Conservation (phyloP, 208 protist genomes). For the Leishmania amazonensis region DNA sequence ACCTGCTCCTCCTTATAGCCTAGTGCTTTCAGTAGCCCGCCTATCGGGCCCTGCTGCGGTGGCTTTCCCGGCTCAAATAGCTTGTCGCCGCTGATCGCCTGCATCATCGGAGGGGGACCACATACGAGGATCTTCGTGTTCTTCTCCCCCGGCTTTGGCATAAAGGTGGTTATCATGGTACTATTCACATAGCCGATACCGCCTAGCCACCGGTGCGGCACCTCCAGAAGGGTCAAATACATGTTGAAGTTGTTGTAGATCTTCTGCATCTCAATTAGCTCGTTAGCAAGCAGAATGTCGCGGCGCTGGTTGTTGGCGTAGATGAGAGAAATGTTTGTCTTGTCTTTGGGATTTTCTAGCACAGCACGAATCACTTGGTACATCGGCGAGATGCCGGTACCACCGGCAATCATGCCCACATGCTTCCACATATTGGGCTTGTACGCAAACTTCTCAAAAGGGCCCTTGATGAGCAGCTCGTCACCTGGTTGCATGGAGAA, state of each 20-base stretch:
- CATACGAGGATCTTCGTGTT: constrained; percentile 84
- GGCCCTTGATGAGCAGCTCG: constrained; percentile 89
- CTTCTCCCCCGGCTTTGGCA: constrained; percentile 74
- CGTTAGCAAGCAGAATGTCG: constrained; percentile 91
- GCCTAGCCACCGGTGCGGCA: constrained; percentile 76
- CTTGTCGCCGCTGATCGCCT: constrained; percentile 87
- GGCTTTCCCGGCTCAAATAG: constrained; percentile 54
- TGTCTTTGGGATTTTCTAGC: constrained; percentile 79
- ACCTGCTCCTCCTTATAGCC: constrained; percentile 84
- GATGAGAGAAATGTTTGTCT: constrained; percentile 86
- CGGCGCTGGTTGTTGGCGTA: constrained; percentile 88
- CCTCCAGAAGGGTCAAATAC: constrained; percentile 85
- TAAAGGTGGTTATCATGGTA: constrained; percentile 82
- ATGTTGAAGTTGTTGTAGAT: constrained; percentile 88
- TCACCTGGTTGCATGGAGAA: constrained; percentile 91
- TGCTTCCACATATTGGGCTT: constrained; percentile 85
- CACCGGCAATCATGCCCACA: constrained; percentile 90
- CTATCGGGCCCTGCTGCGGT: constrained; percentile 70
- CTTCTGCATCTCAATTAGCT: constrained; percentile 84
- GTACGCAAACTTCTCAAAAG: constrained; percentile 90
- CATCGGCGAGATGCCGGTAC: constrained; percentile 94
- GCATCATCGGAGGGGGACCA: constrained; percentile 87
- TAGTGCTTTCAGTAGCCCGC: constrained; percentile 67
- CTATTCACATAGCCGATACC: constrained; percentile 82
- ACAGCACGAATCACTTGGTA: constrained; percentile 88